Evolutionary conservation across 768 basidiomycete genomes (phyloP), one percentile per base, ranked within the genome.

Genomic region (Zangia roseola): DNA sequence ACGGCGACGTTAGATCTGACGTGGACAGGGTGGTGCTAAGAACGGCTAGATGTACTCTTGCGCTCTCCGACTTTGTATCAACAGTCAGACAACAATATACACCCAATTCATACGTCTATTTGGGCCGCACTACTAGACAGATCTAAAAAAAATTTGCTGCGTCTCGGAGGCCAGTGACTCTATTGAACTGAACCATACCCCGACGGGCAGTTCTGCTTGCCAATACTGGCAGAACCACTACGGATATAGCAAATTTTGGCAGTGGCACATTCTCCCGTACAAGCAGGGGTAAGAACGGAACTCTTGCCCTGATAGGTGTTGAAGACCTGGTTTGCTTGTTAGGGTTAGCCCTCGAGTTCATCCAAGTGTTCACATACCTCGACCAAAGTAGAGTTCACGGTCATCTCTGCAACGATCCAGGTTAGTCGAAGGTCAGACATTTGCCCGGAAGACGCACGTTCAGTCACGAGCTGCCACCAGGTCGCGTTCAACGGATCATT

Each of bases 381-480:
- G n/a, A 89, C 77, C 9, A 88, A 68, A 23, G 76, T 73, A 5
- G 76, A 59, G 60, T 89, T 72, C 10, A 67, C 62, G 57, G 77
- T 71, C 83, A 86, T 84, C 36, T 78, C 84, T 83, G 49, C 45
- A 24, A 31, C 20, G 12, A 20, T 21, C 10, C 25, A 6, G 47
- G 36, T 55, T 33, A 51, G 38, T 20, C n/a, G 30, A 7, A 31
- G 13, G 24, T 41, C 43, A 4, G 43, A 33, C 28, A 12, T 20
- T 24, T 25, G 23, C 40, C 31, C n/a, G 9, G n/a, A 28, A 30
- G 50, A 69, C 75, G 53, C 47, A 83, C 85, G 77, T 68, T 88
- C 86, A 10, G 88, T 89, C 35, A 90, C 84, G 39, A 66, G 77
- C 57, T 89, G 88, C 88, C 88, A 90, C 83, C 84, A 90, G 10